These are phyloP conservation scores for Hyphopichia khmerensis DNA, from an alignment of 1,139 yeast species.

Conservation along the genomic window DNA sequence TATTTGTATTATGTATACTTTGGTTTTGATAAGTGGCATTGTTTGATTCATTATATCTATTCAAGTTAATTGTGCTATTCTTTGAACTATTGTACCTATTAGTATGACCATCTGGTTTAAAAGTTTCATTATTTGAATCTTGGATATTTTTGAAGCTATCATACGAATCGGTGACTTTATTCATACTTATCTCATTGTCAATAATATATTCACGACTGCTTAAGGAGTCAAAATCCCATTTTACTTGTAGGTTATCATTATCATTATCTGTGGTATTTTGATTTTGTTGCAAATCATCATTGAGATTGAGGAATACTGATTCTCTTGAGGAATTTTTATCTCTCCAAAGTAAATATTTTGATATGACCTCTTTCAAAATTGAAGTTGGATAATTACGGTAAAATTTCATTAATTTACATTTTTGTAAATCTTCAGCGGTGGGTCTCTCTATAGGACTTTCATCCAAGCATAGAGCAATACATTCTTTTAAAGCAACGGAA, in stretches of 20 bases:
- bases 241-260: conserved; percentile 55
- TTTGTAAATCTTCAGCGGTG: conserved; percentile 78
- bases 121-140: conserved; percentile 6
- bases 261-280: conserved; percentile 12
- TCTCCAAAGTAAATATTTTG: conserved; percentile 79
- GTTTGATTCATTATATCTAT: not conserved
- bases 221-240: conserved; percentile 85
- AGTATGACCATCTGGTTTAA: not conserved
- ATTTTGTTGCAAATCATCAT: conserved; percentile 25
- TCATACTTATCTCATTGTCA: conserved; percentile 60
- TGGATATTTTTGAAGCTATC: conserved; percentile 19
- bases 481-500: conserved; percentile 74
- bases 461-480: conserved; percentile 87
- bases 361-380: conserved; percentile 71
- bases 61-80: conserved; percentile 3
- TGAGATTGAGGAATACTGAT: conserved; percentile 37
- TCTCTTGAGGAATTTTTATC: conserved; percentile 57
- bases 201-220: conserved; percentile 70
- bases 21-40: not conserved
- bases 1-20: not conserved
- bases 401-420: conserved; percentile 66
- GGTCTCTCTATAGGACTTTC: conserved; percentile 91
- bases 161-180: conserved; percentile 40
- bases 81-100: conserved; percentile 5
- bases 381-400: conserved; percentile 61